These are phyloP conservation scores for Golubevia sp. DNA, from an alignment of 1,284 basidiomycete species.

Conservation along the genomic window DNA sequence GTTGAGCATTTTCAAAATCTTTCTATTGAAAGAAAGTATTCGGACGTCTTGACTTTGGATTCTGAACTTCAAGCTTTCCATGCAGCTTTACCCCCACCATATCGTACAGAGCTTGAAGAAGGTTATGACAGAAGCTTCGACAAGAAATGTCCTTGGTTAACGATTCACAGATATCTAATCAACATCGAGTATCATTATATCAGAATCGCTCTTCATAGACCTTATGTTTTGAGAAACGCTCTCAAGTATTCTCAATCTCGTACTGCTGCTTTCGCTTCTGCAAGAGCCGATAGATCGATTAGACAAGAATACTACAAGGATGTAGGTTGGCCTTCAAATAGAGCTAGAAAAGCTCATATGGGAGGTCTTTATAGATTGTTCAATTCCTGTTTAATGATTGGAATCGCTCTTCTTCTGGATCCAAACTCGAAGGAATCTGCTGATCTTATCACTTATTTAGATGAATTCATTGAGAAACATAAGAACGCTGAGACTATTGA, in stretches of 20 bases:
- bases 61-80: conserved; percentile 83
- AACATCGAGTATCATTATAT: conserved; percentile 53
- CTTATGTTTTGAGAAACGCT: conserved; percentile 21
- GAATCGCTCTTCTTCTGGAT: conserved; percentile 50
- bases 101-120: neutral
- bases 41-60: conserved; percentile 81
- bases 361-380: conserved; percentile 54
- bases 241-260: conserved; percentile 43
- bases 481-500: conserved; percentile 29
- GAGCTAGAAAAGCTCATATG: conserved; percentile 43
- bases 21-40: conserved; percentile 77
- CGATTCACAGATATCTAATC: conserved; percentile 48
- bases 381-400: conserved; percentile 48
- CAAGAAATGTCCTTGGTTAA: conserved; percentile 39
- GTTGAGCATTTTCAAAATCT: conserved; percentile 95
- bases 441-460: conserved; percentile 33
- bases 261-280: conserved; percentile 42
- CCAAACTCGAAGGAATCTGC: conserved; percentile 31
- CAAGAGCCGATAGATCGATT: conserved; percentile 37
- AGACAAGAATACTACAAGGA: conserved; percentile 43
- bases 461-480: conserved; percentile 51
- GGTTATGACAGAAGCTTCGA: conserved; percentile 42
- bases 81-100: conserved; percentile 70
- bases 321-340: conserved; percentile 39
- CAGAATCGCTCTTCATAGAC: conserved; percentile 50